Percentiles rank a stretch among this genome's conserved stretches.
phyloP scores from a whole-genome alignment of 164 flowering plant genomes.

The Macadamia integrifolia region DNA sequence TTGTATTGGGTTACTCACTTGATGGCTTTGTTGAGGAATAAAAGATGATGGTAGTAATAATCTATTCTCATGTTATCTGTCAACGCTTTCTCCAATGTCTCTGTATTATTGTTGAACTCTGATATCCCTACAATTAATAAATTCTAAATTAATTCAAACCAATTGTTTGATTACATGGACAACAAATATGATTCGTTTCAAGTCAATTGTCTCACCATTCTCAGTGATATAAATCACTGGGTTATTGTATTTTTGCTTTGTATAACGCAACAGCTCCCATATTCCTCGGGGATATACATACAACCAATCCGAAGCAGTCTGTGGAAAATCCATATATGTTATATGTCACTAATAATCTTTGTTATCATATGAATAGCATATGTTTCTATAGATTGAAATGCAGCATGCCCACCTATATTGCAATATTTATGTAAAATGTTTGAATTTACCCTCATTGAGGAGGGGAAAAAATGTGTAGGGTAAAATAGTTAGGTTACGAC shows the following conservation, averaged over 20 bases:
- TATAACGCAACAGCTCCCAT: constrained; percentile 24
- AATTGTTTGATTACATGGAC: too few relatives aligned
- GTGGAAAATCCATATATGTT: constrained; percentile 1
- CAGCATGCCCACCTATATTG: too few relatives aligned
- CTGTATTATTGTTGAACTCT: constrained; percentile 9
- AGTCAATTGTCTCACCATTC: constrained; percentile 31
- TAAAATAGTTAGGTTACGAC: too few relatives aligned
- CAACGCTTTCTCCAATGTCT: constrained; percentile 13
- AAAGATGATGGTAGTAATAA: constrained; percentile 4
- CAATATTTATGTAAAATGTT: too few relatives aligned
- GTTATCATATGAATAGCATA: too few relatives aligned
- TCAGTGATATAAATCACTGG: constrained; percentile 50
- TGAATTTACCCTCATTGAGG: too few relatives aligned
- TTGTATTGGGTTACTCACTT: neutral
- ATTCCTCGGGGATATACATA: constrained; percentile 45
- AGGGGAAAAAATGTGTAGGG: too few relatives aligned
- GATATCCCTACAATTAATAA: constrained; percentile 10
- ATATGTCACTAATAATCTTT: too few relatives aligned
- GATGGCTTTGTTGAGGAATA: constrained; percentile 2
- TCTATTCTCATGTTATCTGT: constrained; percentile 22
- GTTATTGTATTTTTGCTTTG: constrained; percentile 32
- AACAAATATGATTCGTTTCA: neutral
- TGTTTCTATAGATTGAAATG: too few relatives aligned
- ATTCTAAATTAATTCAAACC: too few relatives aligned
- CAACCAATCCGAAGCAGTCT: constrained; percentile 39